phyloP scores from a whole-genome alignment of 495 filamentous ascomycete genomes.

The Platismatia glauca region DNA sequence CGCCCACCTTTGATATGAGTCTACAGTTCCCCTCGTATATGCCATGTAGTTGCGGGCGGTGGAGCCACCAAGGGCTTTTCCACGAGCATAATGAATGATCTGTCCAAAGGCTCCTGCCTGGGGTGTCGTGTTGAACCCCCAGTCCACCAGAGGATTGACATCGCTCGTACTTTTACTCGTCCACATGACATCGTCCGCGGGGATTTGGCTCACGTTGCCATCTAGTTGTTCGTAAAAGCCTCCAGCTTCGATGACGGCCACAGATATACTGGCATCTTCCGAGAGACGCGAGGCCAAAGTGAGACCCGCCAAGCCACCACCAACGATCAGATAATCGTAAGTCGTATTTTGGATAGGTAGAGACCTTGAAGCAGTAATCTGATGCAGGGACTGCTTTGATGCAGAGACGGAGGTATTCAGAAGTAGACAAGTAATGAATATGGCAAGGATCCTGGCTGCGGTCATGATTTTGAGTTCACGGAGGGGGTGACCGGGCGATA shows the following conservation, averaged over 20 bases:
- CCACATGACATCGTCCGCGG: slow-evolving; percentile 17
- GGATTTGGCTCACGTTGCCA: slow-evolving; percentile 35
- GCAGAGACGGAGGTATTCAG: too few relatives aligned
- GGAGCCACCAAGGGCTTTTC: slow-evolving; percentile 21
- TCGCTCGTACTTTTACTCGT: slow-evolving; percentile 8
- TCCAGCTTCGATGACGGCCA: slow-evolving; percentile 51
- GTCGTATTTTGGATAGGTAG: too few relatives aligned
- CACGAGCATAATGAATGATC: slow-evolving; percentile 29
- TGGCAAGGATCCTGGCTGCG: too few relatives aligned
- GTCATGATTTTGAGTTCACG: too few relatives aligned
- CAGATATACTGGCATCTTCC: slow-evolving; percentile 25
- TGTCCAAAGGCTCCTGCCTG: slow-evolving; percentile 28
- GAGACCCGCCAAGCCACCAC: slow-evolving; percentile 33
- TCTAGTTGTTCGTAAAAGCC: slow-evolving; percentile 41
- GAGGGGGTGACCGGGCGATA: too few relatives aligned
- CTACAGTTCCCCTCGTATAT: slow-evolving; percentile 31
- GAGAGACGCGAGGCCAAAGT: slow-evolving; percentile 33
- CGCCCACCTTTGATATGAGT: slow-evolving; percentile 47
- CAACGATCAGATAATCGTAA: slow-evolving; percentile 21
- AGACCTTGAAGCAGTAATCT: too few relatives aligned
- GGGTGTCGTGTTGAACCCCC: slow-evolving; percentile 36
- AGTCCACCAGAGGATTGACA: slow-evolving; percentile 35
- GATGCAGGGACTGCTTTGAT: too few relatives aligned
- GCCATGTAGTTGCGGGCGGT: slow-evolving; percentile 24
- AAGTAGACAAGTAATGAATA: too few relatives aligned